A percentile compares a stretch with the other conserved stretches of the same genome.
phyloP scores from a whole-genome alignment of 163 green algal species.

The Picocystis sp. region DNA sequence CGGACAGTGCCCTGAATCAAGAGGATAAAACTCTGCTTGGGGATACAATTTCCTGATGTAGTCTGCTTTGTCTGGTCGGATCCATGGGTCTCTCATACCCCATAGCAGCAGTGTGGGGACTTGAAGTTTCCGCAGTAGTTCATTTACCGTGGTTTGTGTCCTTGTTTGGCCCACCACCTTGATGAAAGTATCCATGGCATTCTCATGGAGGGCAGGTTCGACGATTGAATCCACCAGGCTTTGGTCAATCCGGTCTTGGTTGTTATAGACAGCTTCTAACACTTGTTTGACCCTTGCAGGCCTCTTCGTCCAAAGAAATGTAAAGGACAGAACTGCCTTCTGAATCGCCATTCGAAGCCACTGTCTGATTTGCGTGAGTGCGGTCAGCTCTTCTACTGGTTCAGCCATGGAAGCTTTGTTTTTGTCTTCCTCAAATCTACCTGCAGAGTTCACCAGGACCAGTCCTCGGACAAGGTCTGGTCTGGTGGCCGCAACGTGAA shows the following conservation, averaged over 20 bases:
- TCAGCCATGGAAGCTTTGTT: neutral
- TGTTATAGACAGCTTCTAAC: constrained; percentile 10
- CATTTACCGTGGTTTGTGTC: constrained; percentile 15
- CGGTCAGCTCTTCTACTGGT: constrained; percentile 1
- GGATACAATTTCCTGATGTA: constrained; percentile 12
- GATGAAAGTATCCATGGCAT: constrained; percentile 10
- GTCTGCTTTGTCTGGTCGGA: constrained; percentile 18
- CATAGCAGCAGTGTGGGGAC: constrained; percentile 19
- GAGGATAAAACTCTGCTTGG: constrained; percentile 4
- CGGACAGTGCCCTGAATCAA: constrained; percentile 18
- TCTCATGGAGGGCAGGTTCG: constrained; percentile 8
- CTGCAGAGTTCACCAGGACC: constrained; percentile 19
- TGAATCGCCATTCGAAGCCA: constrained; percentile 6
- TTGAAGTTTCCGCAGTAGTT: constrained; percentile 4
- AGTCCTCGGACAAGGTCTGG: constrained; percentile 11
- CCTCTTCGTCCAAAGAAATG: constrained; percentile 2
- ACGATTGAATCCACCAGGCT: constrained; percentile 15
- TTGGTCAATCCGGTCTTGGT: constrained; percentile 12
- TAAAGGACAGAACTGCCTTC: constrained; percentile 7
- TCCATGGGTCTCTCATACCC: constrained; percentile 20
- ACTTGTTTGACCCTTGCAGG: constrained; percentile 15
- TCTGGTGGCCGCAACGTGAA: constrained; percentile 12
- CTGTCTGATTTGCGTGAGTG: neutral
- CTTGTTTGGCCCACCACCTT: constrained; percentile 9
- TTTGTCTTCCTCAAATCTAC: constrained; percentile 12